These are phyloP conservation scores for Penicillium simplicissimum DNA, from an alignment of 495 filamentous ascomycete genomes.

Conservation along the genomic window DNA sequence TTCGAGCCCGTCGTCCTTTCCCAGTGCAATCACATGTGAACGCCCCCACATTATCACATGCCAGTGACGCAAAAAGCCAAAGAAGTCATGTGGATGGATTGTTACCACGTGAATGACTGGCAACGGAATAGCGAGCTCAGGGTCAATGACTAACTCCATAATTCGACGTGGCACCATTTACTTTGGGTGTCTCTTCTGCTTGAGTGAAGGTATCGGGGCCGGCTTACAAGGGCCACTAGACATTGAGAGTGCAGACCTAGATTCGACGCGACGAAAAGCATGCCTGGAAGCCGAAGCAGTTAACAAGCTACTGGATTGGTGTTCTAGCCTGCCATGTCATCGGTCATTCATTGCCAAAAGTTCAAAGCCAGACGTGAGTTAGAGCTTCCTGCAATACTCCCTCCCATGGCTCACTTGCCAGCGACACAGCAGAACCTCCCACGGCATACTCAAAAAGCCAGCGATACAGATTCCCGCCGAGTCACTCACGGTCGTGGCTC, in stretches of 20 bases:
- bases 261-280: neutral
- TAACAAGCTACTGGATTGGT: neutral
- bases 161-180: too few species aligned
- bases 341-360: neutral
- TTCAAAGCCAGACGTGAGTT: neutral
- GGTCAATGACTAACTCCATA: too few species aligned
- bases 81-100: too few species aligned
- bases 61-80: slow-evolving; percentile 18
- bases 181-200: too few species aligned
- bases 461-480: slow-evolving; percentile 88
- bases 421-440: slow-evolving; percentile 79
- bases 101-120: too few species aligned
- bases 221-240: too few species aligned
- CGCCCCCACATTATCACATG: slow-evolving; percentile 36
- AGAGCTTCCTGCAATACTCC: slow-evolving; percentile 65
- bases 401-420: slow-evolving; percentile 78
- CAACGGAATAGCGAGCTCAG: too few species aligned
- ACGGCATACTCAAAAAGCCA: slow-evolving; percentile 78
- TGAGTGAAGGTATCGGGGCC: too few species aligned
- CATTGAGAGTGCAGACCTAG: too few species aligned
- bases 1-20: neutral
- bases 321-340: neutral
- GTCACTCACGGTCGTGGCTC: slow-evolving; percentile 90
- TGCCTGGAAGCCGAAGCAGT: neutral
- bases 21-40: slow-evolving; percentile 32